These are phyloP conservation scores for Backusella circina DNA, from an alignment of 192 early-diverging fungal species.

Conservation along the genomic window DNA sequence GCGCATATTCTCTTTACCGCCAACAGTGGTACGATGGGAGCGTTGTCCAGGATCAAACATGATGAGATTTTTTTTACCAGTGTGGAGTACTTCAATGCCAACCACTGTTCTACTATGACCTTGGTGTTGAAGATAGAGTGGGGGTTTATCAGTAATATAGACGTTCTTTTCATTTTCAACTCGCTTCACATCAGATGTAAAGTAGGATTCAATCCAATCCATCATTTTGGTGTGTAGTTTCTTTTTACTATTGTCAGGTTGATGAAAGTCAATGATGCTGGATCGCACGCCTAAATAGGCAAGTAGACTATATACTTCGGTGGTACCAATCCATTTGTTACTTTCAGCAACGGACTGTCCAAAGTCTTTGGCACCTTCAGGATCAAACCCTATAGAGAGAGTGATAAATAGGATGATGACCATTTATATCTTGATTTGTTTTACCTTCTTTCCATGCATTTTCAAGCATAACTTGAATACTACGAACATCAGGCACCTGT, in stretches of 20 bases:
- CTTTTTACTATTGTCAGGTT: conserved; percentile 42
- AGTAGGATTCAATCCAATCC: conserved; percentile 54
- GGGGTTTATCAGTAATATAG: conserved; percentile 47
- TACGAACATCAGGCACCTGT: conserved; percentile 32
- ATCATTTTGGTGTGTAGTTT: conserved; percentile 55
- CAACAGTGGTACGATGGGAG: neutral
- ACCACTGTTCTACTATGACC: conserved; percentile 66
- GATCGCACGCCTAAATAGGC: conserved; percentile 51
- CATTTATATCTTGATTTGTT: no score
- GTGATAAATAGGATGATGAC: no score
- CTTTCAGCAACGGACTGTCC: conserved; percentile 49
- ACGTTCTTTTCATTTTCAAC: conserved; percentile 12
- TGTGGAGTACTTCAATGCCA: conserved; percentile 47
- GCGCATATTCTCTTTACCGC: neutral
- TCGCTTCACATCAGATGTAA: conserved; percentile 29
- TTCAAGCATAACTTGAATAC: conserved; percentile 52
- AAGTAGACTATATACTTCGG: conserved; percentile 60
- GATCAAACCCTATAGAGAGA: conserved; percentile 64
- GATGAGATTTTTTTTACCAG: conserved; percentile 43
- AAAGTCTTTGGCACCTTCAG: conserved; percentile 51
- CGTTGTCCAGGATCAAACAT: conserved; percentile 61
- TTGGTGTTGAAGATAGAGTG: conserved; percentile 69
- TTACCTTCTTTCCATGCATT: conserved; percentile 50
- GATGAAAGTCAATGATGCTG: conserved; percentile 63
- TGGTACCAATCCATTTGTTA: conserved; percentile 69